Percentiles rank a stretch among this genome's conserved stretches.
phyloP scores from a whole-genome alignment of 768 basidiomycete species.

The Pleurotus platypus region DNA sequence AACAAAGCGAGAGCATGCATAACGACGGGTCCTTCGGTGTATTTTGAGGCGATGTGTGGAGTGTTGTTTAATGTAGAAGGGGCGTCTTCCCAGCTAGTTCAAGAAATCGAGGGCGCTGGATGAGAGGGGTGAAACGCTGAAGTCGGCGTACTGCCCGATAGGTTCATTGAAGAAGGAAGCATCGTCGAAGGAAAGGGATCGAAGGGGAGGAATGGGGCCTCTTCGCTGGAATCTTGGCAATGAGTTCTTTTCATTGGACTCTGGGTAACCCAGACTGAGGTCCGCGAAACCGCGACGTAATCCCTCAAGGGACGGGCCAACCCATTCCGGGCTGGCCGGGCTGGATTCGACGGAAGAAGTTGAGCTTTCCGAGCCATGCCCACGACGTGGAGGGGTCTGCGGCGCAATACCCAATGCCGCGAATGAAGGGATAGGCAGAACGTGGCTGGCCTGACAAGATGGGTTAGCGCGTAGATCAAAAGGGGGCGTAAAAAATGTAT shows the following conservation, averaged over 20 bases:
- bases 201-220: constrained; percentile 29
- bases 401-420: constrained; percentile 56
- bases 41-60: neutral
- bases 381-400: constrained; percentile 41
- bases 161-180: constrained; percentile 22
- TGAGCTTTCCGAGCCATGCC: constrained; percentile 37
- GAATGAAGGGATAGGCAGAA: constrained; percentile 40
- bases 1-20: neutral
- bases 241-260: constrained; percentile 22
- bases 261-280: constrained; percentile 32
- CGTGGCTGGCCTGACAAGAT: constrained; percentile 19
- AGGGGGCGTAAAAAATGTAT: neutral
- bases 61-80: neutral
- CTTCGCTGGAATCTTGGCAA: constrained; percentile 24
- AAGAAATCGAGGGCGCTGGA: constrained; percentile 44
- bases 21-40: constrained; percentile 1
- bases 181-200: constrained; percentile 42
- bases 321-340: constrained; percentile 43
- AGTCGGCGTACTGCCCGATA: constrained; percentile 29
- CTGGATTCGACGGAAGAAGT: constrained; percentile 58
- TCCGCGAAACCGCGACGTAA: constrained; percentile 33
- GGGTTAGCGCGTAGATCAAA: constrained; percentile 11
- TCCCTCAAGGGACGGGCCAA: constrained; percentile 33
- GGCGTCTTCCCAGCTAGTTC: constrained; percentile 30
- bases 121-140: constrained; percentile 30